Percentiles rank a stretch among this genome's conserved stretches.
These are phyloP conservation scores for Nannochloropsis granulata DNA, from an alignment of 108 stramenopile species.

Conservation along the genomic window DNA sequence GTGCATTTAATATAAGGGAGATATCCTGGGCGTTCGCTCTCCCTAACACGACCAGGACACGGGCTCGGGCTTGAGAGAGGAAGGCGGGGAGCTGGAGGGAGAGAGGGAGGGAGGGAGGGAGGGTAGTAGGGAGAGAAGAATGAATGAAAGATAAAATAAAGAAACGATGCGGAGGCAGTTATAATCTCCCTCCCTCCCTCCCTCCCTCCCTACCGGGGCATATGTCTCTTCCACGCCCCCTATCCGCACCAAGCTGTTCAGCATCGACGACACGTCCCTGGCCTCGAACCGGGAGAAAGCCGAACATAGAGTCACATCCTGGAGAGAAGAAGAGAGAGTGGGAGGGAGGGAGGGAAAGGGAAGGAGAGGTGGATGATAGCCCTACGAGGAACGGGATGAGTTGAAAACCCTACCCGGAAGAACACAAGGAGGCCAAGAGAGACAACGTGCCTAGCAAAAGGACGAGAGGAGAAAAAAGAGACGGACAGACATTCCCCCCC, in stretches of 20 bases:
- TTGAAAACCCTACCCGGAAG: no score
- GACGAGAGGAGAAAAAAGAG: not conserved
- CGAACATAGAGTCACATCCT: not conserved
- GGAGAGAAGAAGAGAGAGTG: not conserved
- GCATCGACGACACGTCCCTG: not conserved
- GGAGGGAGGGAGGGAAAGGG: not conserved
- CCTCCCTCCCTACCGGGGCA: not conserved
- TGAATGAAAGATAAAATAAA: no score
- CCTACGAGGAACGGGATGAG: no score
- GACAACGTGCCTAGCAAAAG: not conserved
- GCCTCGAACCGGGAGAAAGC: not conserved
- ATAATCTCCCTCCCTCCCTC: not conserved
- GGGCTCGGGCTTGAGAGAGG: no score
- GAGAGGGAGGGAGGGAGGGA: no score
- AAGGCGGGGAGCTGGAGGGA: no score
- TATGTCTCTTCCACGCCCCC: not conserved
- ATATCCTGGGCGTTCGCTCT: not conserved
- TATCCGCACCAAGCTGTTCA: not conserved
- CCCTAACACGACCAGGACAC: not conserved
- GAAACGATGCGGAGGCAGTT: no score
- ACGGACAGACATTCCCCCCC: not conserved
- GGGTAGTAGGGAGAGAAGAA: no score
- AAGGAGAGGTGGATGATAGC: not conserved
- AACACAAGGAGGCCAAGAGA: no score
- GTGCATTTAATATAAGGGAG: not conserved